These are phyloP conservation scores for Kockiozyma suomiensis DNA, from an alignment of 805 yeast genomes.

Conservation along the genomic window DNA sequence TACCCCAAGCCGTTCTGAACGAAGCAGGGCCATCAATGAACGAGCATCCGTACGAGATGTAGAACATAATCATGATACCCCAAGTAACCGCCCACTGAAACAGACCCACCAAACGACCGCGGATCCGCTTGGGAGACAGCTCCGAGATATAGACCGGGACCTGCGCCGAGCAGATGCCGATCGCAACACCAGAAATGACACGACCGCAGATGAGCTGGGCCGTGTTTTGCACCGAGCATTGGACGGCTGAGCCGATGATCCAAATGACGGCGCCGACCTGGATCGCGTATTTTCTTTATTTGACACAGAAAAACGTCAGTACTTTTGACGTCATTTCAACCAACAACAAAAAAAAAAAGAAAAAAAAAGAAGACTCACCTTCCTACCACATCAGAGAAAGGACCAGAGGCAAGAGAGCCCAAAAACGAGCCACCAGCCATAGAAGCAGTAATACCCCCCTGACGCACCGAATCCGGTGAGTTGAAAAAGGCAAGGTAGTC, in stretches of 20 bases:
- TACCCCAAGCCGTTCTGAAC: slow-evolving; percentile 59
- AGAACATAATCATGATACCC: slow-evolving; percentile 67
- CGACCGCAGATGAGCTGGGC: slow-evolving; percentile 58
- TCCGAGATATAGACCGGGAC: slow-evolving; percentile 71
- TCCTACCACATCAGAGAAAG: slow-evolving; percentile 56
- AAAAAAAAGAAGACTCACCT: slow-evolving; percentile 28
- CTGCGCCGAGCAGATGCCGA: slow-evolving; percentile 66
- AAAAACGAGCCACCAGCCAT: slow-evolving; percentile 77
- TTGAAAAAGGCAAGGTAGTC: slow-evolving; percentile 57
- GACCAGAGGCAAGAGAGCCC: slow-evolving; percentile 63
- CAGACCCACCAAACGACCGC: slow-evolving; percentile 62
- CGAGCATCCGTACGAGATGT: slow-evolving; percentile 53
- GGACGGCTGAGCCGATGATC: slow-evolving; percentile 63
- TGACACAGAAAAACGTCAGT: not conserved
- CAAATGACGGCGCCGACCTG: slow-evolving; percentile 59
- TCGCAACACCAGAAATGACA: slow-evolving; percentile 62
- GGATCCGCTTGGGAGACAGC: slow-evolving; percentile 59
- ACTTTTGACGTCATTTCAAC: too few species aligned
- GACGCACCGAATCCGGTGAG: slow-evolving; percentile 57
- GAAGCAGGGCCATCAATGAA: slow-evolving; percentile 46
- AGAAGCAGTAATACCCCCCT: slow-evolving; percentile 74
- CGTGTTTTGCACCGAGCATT: slow-evolving; percentile 50
- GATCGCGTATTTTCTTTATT: slow-evolving; percentile 45
- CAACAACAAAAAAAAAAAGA: not conserved
- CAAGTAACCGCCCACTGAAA: slow-evolving; percentile 66